These are phyloP conservation scores for Xylaria flabelliformis DNA, from an alignment of 495 filamentous ascomycete species.

Conservation along the genomic window DNA sequence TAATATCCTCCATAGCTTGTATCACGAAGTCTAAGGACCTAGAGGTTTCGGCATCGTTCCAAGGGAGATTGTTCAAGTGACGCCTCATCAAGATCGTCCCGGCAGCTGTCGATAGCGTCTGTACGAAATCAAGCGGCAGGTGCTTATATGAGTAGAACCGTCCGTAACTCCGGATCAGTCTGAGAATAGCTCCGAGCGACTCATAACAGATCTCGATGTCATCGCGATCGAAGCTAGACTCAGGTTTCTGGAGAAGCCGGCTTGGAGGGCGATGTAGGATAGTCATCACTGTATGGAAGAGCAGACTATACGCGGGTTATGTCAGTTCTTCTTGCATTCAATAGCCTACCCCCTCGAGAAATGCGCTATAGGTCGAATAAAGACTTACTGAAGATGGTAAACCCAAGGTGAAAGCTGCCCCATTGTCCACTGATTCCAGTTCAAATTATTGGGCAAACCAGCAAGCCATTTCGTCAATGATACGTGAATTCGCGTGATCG, in stretches of 20 bases:
- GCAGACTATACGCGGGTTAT: constrained; percentile 32
- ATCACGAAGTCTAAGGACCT: constrained; percentile 37
- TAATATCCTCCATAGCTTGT: constrained; percentile 39
- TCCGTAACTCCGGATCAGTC: constrained; percentile 37
- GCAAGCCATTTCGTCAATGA: constrained; percentile 41
- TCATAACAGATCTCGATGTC: constrained; percentile 44
- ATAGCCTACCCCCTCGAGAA: neutral
- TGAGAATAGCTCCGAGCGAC: constrained; percentile 40
- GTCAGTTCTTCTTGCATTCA: constrained; percentile 14
- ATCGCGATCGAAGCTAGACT: constrained; percentile 28
- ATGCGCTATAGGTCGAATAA: neutral
- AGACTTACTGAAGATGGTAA: constrained; percentile 43
- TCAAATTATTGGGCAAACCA: constrained; percentile 37
- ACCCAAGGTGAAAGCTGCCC: constrained; percentile 37
- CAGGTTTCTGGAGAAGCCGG: constrained; percentile 35
- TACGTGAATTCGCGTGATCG: constrained; percentile 40
- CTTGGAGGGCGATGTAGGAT: constrained; percentile 44
- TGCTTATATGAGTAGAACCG: constrained; percentile 38
- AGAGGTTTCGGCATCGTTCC: constrained; percentile 33
- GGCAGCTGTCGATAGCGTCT: constrained; percentile 43
- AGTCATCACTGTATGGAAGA: constrained; percentile 44
- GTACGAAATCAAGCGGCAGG: constrained; percentile 44
- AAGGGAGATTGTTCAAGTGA: constrained; percentile 33
- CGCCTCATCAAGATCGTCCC: constrained; percentile 43
- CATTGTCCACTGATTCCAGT: constrained; percentile 45